Conservation (phyloP, 116 monocot genomes). For the Trichopus zeylanicus region DNA sequence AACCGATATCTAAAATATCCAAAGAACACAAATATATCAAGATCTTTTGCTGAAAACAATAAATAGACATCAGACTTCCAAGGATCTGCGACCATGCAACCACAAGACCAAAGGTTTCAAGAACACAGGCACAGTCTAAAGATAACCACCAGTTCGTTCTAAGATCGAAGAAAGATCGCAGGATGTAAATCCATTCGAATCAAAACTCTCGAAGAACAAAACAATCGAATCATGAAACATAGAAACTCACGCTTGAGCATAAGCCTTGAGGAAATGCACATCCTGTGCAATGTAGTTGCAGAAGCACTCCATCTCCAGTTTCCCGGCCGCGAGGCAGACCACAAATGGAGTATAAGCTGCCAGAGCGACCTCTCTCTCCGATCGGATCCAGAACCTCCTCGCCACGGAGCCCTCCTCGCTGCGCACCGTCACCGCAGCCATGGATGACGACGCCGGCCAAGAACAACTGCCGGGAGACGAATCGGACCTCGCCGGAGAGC, state of each 20-base stretch:
- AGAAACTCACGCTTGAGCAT: slow-evolving; percentile 65
- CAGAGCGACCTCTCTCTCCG: slow-evolving; percentile 39
- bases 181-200: too few species aligned
- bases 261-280: slow-evolving; percentile 62
- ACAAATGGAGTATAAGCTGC: slow-evolving; percentile 79
- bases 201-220: neutral
- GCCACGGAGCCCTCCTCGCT: slow-evolving; percentile 55
- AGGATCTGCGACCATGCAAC: too few species aligned
- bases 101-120: too few species aligned
- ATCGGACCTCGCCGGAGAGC: neutral
- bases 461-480: neutral
- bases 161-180: too few species aligned
- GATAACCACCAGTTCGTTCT: too few species aligned
- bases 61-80: too few species aligned
- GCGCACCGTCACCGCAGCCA: slow-evolving; percentile 16
- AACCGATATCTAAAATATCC: neutral
- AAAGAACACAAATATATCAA: neutral
- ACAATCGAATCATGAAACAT: neutral
- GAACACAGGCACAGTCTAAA: too few species aligned
- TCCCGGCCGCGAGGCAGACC: slow-evolving; percentile 71
- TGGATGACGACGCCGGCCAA: neutral
- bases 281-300: slow-evolving; percentile 76
- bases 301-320: slow-evolving; percentile 53
- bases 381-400: slow-evolving; percentile 53
- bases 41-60: neutral